Conservation (phyloP, 2,329 filamentous ascomycete genomes). For the Fusarium udum region DNA sequence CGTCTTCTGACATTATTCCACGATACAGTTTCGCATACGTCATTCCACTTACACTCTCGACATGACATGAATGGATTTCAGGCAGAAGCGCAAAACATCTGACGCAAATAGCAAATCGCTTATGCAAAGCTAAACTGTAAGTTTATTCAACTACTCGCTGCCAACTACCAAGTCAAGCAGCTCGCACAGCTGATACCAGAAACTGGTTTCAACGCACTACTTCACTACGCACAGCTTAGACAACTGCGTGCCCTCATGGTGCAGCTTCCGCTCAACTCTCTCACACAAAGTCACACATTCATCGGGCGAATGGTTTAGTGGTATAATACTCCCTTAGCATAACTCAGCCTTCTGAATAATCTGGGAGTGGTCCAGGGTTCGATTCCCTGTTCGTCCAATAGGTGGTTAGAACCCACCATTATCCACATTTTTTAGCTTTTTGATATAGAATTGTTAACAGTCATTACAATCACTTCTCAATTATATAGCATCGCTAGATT, state of each 20-base stretch:
- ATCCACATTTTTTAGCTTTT: slow-evolving; percentile 12
- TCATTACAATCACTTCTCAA: not conserved
- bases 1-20: not conserved
- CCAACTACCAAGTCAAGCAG: not conserved
- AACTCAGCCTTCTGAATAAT: not conserved
- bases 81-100: slow-evolving; percentile 1
- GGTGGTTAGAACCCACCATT: slow-evolving; percentile 15
- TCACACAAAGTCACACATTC: slow-evolving; percentile 1
- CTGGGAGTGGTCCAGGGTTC: slow-evolving; percentile 34
- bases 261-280: rapidly evolving
- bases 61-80: not conserved
- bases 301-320: slow-evolving; percentile 36
- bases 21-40: slow-evolving; percentile 5
- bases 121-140: not conserved
- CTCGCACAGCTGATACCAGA: not conserved
- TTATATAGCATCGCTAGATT: not conserved
- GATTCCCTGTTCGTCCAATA: slow-evolving; percentile 34
- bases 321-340: slow-evolving; percentile 38
- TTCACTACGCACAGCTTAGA: not conserved
- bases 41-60: slow-evolving; percentile 11
- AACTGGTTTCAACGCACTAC: not conserved
- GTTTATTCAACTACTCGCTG: not conserved
- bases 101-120: not conserved
- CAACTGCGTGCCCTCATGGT: not conserved
- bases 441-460: not conserved